Percentiles rank a stretch among this genome's conserved stretches.
These are phyloP conservation scores for Lipomyces starkeyi DNA, from an alignment of 805 yeast genomes.

Conservation along the genomic window DNA sequence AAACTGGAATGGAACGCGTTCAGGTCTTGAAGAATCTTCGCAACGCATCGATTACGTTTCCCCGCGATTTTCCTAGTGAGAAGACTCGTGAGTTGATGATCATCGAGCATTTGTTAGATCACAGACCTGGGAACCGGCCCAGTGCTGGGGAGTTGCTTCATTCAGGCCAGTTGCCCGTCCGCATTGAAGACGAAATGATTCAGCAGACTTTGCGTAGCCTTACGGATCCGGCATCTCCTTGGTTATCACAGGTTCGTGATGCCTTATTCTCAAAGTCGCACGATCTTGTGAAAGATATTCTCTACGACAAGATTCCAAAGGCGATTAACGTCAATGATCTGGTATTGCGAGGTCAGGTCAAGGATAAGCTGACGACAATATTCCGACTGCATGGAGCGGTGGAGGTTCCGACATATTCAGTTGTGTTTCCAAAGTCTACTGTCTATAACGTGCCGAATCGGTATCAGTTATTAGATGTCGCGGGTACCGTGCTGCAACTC, in stretches of 20 bases:
- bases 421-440: slow-evolving; percentile 82
- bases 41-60: slow-evolving; percentile 65
- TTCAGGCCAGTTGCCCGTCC: slow-evolving; percentile 85
- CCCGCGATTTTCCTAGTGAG: slow-evolving; percentile 61
- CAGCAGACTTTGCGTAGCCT: slow-evolving; percentile 85
- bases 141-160: slow-evolving; percentile 75
- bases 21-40: slow-evolving; percentile 71
- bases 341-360: slow-evolving; percentile 64
- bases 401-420: slow-evolving; percentile 67
- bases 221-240: slow-evolving; percentile 89
- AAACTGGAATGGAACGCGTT: slow-evolving; percentile 95
- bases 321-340: slow-evolving; percentile 52
- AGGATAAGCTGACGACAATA: slow-evolving; percentile 63
- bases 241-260: slow-evolving; percentile 91
- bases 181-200: slow-evolving; percentile 86
- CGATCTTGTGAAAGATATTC: slow-evolving; percentile 79
- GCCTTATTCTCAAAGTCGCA: slow-evolving; percentile 86
- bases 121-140: slow-evolving; percentile 79
- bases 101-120: slow-evolving; percentile 70
- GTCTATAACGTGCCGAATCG: slow-evolving; percentile 60
- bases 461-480: slow-evolving; percentile 77
- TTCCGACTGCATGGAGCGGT: slow-evolving; percentile 87
- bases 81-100: slow-evolving; percentile 69
- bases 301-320: slow-evolving; percentile 63
- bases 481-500: slow-evolving; percentile 86